Percentiles rank a stretch among this genome's conserved stretches.
phyloP scores from a whole-genome alignment of 2,329 filamentous ascomycete genomes.

The Chrysoporthe deuterocubensis region DNA sequence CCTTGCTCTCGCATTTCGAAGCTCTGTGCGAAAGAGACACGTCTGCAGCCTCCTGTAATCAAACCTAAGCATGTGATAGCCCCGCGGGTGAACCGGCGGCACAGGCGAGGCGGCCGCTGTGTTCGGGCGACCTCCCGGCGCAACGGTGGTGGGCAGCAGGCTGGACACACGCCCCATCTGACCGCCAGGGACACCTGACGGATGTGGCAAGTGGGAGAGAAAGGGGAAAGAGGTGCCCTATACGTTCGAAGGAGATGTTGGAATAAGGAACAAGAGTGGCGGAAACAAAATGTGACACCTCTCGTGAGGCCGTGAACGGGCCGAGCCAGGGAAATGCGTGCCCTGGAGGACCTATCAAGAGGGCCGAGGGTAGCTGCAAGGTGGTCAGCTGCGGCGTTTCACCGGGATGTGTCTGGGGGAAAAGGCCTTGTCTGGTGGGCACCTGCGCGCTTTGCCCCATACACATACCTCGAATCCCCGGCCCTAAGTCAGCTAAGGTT shows the following conservation, averaged over 20 bases:
- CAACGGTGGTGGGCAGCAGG: not conserved
- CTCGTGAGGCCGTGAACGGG: constrained; percentile 9
- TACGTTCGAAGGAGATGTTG: not conserved
- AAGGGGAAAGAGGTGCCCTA: not conserved
- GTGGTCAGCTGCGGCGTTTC: constrained; percentile 8
- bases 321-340: not conserved
- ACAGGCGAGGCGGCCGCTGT: not conserved
- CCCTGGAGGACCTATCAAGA: not conserved
- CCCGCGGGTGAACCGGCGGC: not conserved
- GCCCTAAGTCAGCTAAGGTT: not conserved
- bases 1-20: not conserved
- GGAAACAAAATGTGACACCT: not conserved
- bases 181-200: constrained; percentile 1
- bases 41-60: not conserved
- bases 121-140: not conserved
- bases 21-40: not conserved
- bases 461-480: not conserved
- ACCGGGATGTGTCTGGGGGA: not conserved
- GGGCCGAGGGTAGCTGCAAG: not conserved
- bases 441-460: not conserved
- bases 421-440: not conserved
- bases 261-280: not conserved
- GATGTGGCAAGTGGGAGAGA: constrained; percentile 4
- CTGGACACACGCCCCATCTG: not conserved
- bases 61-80: not conserved